Evolutionary conservation across 352 stramenopile species (phyloP).

Genomic region (Globisporangium cylindrosporum): DNA sequence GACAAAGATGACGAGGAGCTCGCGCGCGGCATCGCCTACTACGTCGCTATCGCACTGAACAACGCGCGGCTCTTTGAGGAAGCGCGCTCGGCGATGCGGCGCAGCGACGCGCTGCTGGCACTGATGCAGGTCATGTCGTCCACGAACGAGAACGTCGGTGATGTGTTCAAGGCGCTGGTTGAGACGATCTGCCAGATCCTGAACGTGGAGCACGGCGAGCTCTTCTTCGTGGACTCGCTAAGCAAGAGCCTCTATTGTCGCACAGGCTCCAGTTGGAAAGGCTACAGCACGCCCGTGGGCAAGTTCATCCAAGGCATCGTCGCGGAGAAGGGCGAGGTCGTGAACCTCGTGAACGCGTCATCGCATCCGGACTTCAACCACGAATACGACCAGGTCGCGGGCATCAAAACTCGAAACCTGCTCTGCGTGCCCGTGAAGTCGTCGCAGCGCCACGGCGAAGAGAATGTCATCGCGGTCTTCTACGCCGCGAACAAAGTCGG

Average conservation of each 20-base stretch:
- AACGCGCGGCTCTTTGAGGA: slow-evolving; percentile 65
- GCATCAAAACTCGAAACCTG: slow-evolving; percentile 60
- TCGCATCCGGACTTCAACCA: slow-evolving; percentile 65
- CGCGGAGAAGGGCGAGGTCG: slow-evolving; percentile 49
- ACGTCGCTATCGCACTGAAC: slow-evolving; percentile 63
- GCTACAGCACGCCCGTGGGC: slow-evolving; percentile 62
- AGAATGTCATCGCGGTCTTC: slow-evolving; percentile 73
- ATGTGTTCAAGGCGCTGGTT: slow-evolving; percentile 40
- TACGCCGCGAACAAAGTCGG: slow-evolving; percentile 81
- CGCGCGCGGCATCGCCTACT: slow-evolving; percentile 56
- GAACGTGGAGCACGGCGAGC: slow-evolving; percentile 55
- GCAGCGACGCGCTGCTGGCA: slow-evolving; percentile 63
- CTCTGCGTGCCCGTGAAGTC: slow-evolving; percentile 75
- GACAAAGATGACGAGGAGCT: slow-evolving; percentile 70
- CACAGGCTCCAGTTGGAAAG: slow-evolving; percentile 62
- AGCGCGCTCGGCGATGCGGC: slow-evolving; percentile 48
- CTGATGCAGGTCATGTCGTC: slow-evolving; percentile 57
- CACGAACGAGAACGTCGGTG: slow-evolving; percentile 42
- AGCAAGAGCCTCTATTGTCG: slow-evolving; percentile 66
- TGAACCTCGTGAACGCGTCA: slow-evolving; percentile 56
- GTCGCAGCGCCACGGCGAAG: slow-evolving; percentile 53
- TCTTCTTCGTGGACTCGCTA: slow-evolving; percentile 81
- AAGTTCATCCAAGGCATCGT: slow-evolving; percentile 71
- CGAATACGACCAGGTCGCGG: slow-evolving; percentile 59
- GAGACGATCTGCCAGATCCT: slow-evolving; percentile 48